Base-by-base conservation (phyloP, 2,329 filamentous ascomycete species). In the Neodidymelliopsis sp. region DNA sequence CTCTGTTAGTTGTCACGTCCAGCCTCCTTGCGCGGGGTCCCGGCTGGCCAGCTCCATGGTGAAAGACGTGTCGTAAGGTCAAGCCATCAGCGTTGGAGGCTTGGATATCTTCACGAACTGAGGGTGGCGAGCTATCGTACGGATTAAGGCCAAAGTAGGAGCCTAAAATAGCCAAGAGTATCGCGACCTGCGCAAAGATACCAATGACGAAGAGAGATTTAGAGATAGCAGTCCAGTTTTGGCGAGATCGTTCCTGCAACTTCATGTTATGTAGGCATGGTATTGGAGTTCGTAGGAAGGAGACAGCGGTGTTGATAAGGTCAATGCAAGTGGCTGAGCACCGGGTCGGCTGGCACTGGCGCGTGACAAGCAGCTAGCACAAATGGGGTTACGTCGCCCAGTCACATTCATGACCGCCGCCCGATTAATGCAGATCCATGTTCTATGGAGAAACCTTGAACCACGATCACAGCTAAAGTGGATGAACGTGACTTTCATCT, bases 31-130 rank as follows among this genome's bases (percentile, higher is more conserved):
- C 66, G 18, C 67, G 54, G 7, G 67, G 67, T 31, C 67, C 67
- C 24, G 61, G 59, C 20, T 66, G 65, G 11, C 69, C 69, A 47
- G 64, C 68, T 27, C 68, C 67, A 61, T 71, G 68, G 42, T 72
- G 67, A 20, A 68, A 56, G 6, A 72, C 45, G 35, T 72, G 67
- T 40, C 69, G 61, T 29, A 72, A 48, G n/a, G 46, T 60, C 13
- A 71, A 42, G 13, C 54, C 60, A 35, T 54, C 36, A 12, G 38
- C 25, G 11, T 41, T 41, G 51, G 30, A 31, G 19, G 22, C 19
- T 44, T 18, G 47, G 19, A 29, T 35, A 8, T 35, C 10, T 36
- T 49, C 31, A 25, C 50, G 47, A 33, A 37, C 41, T 42, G 54
- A 19, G 34, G 35, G 42, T 45, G 53, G 47, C 19, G 51, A 49